Evolutionary conservation across 2,329 filamentous ascomycete species (phyloP).

Genomic region (Talaromyces sp.): DNA sequence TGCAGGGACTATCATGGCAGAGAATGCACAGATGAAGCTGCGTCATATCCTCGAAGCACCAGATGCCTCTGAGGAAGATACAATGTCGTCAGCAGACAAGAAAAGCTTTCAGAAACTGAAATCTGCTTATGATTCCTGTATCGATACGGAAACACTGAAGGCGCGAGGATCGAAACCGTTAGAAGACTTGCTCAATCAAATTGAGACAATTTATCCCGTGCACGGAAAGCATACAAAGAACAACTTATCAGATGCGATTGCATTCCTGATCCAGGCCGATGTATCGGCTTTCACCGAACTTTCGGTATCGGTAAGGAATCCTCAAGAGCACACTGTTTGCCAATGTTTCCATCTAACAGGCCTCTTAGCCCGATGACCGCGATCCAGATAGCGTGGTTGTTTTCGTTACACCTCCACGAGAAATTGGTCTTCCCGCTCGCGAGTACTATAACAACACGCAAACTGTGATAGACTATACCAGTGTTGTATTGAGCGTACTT

Average conservation of each 20-base stretch:
- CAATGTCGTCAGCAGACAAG: slow-evolving; percentile 20
- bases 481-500: slow-evolving; percentile 38
- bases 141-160: slow-evolving; percentile 56
- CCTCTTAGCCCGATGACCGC: slow-evolving; percentile 44
- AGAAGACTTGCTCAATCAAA: slow-evolving; percentile 48
- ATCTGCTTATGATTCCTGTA: slow-evolving; percentile 59
- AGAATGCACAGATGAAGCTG: slow-evolving; percentile 54
- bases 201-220: slow-evolving; percentile 44
- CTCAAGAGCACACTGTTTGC: not conserved
- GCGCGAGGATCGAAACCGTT: slow-evolving; percentile 54
- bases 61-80: slow-evolving; percentile 27
- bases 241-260: slow-evolving; percentile 29
- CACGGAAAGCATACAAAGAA: slow-evolving; percentile 16
- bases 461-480: slow-evolving; percentile 48
- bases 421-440: slow-evolving; percentile 57
- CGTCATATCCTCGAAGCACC: slow-evolving; percentile 59
- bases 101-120: slow-evolving; percentile 63
- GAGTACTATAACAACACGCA: slow-evolving; percentile 55
- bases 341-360: not conserved
- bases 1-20: slow-evolving; percentile 56
- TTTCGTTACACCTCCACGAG: slow-evolving; percentile 39
- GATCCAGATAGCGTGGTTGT: slow-evolving; percentile 51
- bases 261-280: slow-evolving; percentile 33
- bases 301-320: slow-evolving; percentile 26
- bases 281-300: slow-evolving; percentile 29